Base-by-base conservation (phyloP, 2,329 filamentous ascomycete species). In the Claviceps sp. region DNA sequence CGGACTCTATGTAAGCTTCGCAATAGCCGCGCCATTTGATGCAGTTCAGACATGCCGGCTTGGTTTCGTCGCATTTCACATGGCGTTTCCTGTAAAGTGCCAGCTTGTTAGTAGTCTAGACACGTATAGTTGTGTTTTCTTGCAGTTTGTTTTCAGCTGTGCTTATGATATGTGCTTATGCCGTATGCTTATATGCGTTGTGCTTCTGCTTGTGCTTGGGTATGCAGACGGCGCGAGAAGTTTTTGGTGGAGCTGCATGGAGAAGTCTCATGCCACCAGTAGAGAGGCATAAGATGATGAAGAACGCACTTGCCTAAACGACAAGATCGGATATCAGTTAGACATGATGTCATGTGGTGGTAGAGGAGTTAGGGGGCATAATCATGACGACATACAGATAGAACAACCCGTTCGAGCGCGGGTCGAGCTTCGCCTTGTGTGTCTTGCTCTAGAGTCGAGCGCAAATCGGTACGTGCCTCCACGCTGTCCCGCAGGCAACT, bases 31-130 rank as follows among this genome's bases (percentile, higher is more conserved):
- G 60, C 63, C 67, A 71, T 57, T 67, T 70, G 52, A 70, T 59
- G 52, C 69, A 71, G 47, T 70, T 71, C 37, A 67, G 61, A 54
- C 69, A 71, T 5, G 66, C 63, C 18, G 69, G 69, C 40, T 66
- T 65, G 24, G 67, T 66, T 56, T 71, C 69, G 48, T 71, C 69
- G 52, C 69, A 71, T 57, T 71, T 71, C 40, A 71, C 65, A 55
- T 71, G 69, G 20, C 69, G 68, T 50, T 69, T 70, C 50, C 67
- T 70, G 47, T 44, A 16, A 36, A 20, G 20, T 11, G 18, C 40
- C 26, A 20, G 40, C 18, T 47, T 16, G 30, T 34, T 48, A 48
- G 42, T 48, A 36, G n/a, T n/a, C n/a, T 30, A 14, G 3, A 22
- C 16, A 48, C 13, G 26, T 9, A 9, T 30, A 30, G 8, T 9